These are phyloP conservation scores for Tylopilus plumbeoviolaceoides DNA, from an alignment of 768 basidiomycete genomes.

Conservation along the genomic window DNA sequence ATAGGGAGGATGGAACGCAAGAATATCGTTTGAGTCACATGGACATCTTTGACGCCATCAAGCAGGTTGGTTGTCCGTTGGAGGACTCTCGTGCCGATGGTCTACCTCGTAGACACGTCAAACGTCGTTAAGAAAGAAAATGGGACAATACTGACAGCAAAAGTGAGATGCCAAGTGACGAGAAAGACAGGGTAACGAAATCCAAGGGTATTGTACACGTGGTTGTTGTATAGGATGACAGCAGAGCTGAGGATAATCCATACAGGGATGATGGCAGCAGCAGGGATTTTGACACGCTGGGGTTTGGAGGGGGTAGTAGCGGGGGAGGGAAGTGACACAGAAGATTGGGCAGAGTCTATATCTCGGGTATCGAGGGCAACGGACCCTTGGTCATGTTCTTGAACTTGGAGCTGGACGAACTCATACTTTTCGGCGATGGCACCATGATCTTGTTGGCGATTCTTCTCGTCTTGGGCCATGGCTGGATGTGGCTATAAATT, in stretches of 20 bases:
- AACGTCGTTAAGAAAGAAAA: neutral
- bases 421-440: conserved; percentile 19
- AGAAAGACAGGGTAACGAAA: conserved; percentile 93
- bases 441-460: conserved; percentile 1
- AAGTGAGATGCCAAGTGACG: conserved; percentile 79
- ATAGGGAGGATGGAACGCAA: conserved; percentile 88
- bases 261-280: conserved; percentile 75
- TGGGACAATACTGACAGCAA: conserved; percentile 47
- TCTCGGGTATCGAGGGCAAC: neutral
- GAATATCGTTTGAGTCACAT: conserved; percentile 77
- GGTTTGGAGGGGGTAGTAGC: conserved; percentile 41
- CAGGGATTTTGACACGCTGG: conserved; percentile 53
- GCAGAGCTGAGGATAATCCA: conserved; percentile 89
- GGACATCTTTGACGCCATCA: conserved; percentile 74
- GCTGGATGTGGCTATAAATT: neutral
- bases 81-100: conserved; percentile 82
- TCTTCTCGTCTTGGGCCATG: conserved; percentile 29
- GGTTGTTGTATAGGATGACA: conserved; percentile 97
- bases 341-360: conserved; percentile 3
- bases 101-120: conserved; percentile 31
- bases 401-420: conserved; percentile 13
- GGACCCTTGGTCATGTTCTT: conserved; percentile 17
- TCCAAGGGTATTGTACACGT: conserved; percentile 73
- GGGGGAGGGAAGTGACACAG: conserved; percentile 52
- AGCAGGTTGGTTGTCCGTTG: conserved; percentile 78